Base-by-base conservation (phyloP, 345 rosid genomes). In the Salix exigua region DNA sequence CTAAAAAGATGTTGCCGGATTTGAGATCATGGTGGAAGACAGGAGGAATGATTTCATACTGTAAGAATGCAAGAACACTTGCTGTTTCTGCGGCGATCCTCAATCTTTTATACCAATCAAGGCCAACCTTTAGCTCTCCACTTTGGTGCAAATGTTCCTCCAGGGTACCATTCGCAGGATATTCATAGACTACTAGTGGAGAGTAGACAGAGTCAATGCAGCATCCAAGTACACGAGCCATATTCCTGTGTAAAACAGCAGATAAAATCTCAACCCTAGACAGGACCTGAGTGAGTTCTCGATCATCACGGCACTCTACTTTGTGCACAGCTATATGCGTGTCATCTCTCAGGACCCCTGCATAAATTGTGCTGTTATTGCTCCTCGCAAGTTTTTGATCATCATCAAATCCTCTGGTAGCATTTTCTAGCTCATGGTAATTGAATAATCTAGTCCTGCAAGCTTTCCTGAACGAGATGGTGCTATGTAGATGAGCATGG, bases 31-130 rank as follows among this genome's bases (percentile, higher is more conserved):
- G 81, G 79, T 92, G 97, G 66, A 87, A 70, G 9, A 94, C 75
- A n/a, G 96, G 87, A 28, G 97, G 98, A 73, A 85, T 86, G 5
- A 86, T 86, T 73, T 92, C 96, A 70, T 77, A 82, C 61, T 89
- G 96, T 64, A 92, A 82, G 70, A 90, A 84, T 6, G 95, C 91
- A 5, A 91, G 86, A 53, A 88, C 67, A 23, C 83, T 83, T 19
- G 97, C 92, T 19, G 89, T 88, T 83, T 91, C 95, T 13, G 95
- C 87, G 30, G 87, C 90, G 75, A 89, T 84, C 75, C 70, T 82
- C 66, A 90, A 79, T 84, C 97, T 89, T 53, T 75, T 90, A 66
- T 78, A 84, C 98, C 97, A 94, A 74, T 90, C 92, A 69, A 91
- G 91, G 14, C 89, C 85, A 9, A 69, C n/a, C 64, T 81, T 78